Percentiles rank a stretch among this genome's conserved stretches.
phyloP scores from a whole-genome alignment of 2,329 filamentous ascomycete species.

The Penicillium sp. region DNA sequence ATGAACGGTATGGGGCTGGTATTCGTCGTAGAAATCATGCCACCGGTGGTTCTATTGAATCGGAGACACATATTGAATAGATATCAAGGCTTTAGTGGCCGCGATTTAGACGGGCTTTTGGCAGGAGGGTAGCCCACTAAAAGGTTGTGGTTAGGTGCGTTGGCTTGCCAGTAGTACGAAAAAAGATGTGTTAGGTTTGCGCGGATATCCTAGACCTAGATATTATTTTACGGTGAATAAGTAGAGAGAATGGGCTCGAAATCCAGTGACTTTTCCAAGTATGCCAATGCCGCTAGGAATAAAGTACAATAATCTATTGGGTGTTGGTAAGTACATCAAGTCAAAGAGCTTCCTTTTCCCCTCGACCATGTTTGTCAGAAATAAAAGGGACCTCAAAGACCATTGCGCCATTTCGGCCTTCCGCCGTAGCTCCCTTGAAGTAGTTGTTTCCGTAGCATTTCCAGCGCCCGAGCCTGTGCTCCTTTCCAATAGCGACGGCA shows the following conservation, averaged over 20 bases:
- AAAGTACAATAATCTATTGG: constrained; percentile 17
- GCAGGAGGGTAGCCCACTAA: too few relatives aligned
- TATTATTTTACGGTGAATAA: too few relatives aligned
- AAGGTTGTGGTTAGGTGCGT: too few relatives aligned
- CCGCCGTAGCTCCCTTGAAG: constrained; percentile 36
- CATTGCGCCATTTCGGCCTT: constrained; percentile 80
- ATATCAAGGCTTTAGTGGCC: not conserved
- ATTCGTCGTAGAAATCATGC: not conserved
- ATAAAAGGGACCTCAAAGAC: constrained; percentile 77
- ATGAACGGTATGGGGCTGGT: not conserved
- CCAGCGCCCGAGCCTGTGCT: constrained; percentile 86
- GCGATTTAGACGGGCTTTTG: too few relatives aligned
- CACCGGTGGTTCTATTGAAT: not conserved
- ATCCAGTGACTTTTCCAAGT: constrained; percentile 15
- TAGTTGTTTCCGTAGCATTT: constrained; percentile 54
- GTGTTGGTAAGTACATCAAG: constrained; percentile 15
- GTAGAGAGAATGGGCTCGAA: not conserved
- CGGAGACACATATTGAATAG: not conserved
- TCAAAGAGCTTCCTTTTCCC: constrained; percentile 6
- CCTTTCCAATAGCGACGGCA: constrained; percentile 83
- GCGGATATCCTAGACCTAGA: too few relatives aligned
- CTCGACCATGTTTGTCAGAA: constrained; percentile 21
- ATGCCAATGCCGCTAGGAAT: constrained; percentile 23
- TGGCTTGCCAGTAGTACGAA: too few relatives aligned
- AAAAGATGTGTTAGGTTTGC: too few relatives aligned